phyloP scores from a whole-genome alignment of 2,329 filamentous ascomycete species.

The Decorospora gaudefroyi region DNA sequence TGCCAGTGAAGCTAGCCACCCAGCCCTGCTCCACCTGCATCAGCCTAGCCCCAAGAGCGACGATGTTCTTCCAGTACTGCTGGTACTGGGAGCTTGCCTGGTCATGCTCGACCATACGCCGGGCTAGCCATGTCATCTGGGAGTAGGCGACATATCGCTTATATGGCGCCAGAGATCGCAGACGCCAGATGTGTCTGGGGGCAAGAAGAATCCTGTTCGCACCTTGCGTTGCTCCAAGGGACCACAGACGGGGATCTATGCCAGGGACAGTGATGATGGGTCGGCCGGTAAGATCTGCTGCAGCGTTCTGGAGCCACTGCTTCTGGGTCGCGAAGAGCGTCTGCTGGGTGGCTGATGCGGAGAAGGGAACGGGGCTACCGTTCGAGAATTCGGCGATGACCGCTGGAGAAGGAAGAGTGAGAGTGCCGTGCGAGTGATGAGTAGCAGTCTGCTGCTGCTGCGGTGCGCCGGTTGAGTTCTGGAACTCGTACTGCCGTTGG shows the following conservation, averaged over 20 bases:
- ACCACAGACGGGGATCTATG: background rate
- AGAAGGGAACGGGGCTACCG: background rate
- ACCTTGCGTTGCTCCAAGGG: background rate
- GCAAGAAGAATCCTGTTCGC: background rate
- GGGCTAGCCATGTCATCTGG: background rate
- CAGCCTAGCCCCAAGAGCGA: background rate
- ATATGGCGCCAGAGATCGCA: background rate
- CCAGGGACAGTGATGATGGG: background rate
- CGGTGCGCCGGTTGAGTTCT: background rate
- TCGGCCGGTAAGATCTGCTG: background rate
- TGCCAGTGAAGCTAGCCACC: background rate
- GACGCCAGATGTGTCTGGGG: background rate
- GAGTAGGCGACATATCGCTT: background rate
- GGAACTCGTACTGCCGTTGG: background rate
- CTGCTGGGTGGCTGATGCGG: background rate
- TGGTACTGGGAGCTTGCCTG: conserved; percentile 1
- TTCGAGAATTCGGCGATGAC: background rate
- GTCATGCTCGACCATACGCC: background rate
- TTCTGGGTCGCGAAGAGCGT: background rate
- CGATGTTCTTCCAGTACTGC: background rate
- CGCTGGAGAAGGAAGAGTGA: background rate
- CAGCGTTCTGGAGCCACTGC: background rate
- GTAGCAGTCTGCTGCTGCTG: background rate
- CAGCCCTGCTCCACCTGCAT: background rate
- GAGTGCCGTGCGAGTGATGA: no score